phyloP scores from a whole-genome alignment of 805 yeast species.

The Pichia paraexigua region DNA sequence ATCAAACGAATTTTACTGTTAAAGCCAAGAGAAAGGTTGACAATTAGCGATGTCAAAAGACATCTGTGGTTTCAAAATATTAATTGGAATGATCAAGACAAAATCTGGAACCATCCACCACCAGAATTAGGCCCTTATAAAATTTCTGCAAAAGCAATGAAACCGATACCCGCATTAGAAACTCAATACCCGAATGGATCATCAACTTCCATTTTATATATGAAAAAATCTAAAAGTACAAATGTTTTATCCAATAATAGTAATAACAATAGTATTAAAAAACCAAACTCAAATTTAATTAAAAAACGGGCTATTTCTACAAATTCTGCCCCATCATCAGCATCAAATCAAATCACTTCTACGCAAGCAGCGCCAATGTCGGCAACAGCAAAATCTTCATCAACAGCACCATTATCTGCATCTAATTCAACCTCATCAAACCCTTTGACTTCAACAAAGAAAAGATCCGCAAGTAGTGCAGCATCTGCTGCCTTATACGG shows the following conservation, averaged over 20 bases:
- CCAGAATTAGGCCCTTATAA: conserved; percentile 69
- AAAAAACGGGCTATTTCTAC: conserved; percentile 1
- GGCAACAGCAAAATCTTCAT: no score
- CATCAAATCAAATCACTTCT: neutral
- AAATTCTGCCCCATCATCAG: neutral
- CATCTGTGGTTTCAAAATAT: conserved; percentile 57
- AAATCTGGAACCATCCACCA: conserved; percentile 50
- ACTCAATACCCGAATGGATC: conserved; percentile 17
- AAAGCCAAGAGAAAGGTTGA: conserved; percentile 55
- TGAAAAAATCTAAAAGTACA: conserved; percentile 8
- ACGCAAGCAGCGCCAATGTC: no score
- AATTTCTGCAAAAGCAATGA: conserved; percentile 70
- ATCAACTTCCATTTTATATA: conserved; percentile 1
- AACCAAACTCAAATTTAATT: neutral
- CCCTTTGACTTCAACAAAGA: neutral
- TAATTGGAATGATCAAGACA: conserved; percentile 44
- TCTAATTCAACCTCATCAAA: neutral
- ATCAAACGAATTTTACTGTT: conserved; percentile 60
- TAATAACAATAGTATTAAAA: neutral
- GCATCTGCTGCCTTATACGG: conserved; percentile 17
- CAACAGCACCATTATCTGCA: neutral
- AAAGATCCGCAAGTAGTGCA: conserved; percentile 14
- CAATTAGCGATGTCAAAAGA: conserved; percentile 46
- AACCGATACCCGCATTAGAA: conserved; percentile 53
- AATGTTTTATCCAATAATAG: neutral